These are phyloP conservation scores for Metarhizium sp. DNA, from an alignment of 2,329 filamentous ascomycete genomes.

Conservation along the genomic window DNA sequence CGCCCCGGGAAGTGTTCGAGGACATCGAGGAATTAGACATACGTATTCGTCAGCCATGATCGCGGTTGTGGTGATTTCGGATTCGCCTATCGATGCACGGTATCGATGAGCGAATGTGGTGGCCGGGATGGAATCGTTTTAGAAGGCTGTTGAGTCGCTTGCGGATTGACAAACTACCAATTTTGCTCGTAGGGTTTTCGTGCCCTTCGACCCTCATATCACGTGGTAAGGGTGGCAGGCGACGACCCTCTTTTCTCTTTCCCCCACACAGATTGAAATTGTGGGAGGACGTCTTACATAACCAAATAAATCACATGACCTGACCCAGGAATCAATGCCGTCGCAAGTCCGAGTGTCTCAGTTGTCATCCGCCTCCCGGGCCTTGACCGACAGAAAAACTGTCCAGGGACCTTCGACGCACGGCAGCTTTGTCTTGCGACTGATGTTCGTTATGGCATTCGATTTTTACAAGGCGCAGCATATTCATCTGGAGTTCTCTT, in stretches of 20 bases:
- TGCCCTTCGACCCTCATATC: constrained; percentile 28
- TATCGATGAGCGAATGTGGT: constrained; percentile 33
- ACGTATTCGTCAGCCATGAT: constrained; percentile 91
- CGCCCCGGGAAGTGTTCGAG: constrained; percentile 17
- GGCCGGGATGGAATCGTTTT: constrained; percentile 27
- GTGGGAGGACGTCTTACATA: neutral
- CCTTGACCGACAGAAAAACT: no score
- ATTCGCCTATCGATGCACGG: constrained; percentile 34
- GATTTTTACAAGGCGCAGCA: no score
- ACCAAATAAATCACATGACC: neutral
- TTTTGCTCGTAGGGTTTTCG: constrained; percentile 30
- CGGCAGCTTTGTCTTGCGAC: neutral
- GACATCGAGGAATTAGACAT: constrained; percentile 36
- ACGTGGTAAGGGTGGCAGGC: constrained; percentile 13
- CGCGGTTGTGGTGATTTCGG: constrained; percentile 34
- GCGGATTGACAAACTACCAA: constrained; percentile 17
- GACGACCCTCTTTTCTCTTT: no score
- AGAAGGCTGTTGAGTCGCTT: constrained; percentile 19
- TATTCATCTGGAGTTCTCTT: neutral
- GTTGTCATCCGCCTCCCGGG: neutral
- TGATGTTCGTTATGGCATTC: neutral
- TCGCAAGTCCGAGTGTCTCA: no score
- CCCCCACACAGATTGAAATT: neutral
- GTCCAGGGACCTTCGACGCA: no score
- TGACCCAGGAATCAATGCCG: no score